phyloP scores from a whole-genome alignment of 495 filamentous ascomycete species.

The Lineolata rhizophorae region DNA sequence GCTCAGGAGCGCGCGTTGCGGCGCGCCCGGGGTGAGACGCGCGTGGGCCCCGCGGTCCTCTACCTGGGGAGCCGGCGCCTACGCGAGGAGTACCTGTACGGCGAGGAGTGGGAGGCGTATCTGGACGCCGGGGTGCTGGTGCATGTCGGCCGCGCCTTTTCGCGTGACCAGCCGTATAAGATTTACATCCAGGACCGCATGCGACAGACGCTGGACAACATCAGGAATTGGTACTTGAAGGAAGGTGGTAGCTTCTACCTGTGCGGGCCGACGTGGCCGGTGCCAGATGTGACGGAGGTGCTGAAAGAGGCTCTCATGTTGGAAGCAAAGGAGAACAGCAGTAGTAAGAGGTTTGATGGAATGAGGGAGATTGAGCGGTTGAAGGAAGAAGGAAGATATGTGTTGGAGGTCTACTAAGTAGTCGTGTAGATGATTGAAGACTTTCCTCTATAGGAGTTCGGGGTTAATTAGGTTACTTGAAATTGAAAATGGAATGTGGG shows the following conservation, averaged over 20 bases:
- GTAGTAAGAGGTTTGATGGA: constrained; percentile 63
- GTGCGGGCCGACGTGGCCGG: constrained; percentile 94
- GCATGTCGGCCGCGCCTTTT: constrained; percentile 82
- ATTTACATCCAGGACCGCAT: constrained; percentile 99
- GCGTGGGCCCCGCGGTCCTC: constrained; percentile 71
- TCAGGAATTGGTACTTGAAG: constrained; percentile 72
- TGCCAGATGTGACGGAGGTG: constrained; percentile 91
- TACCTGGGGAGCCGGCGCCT: constrained; percentile 96
- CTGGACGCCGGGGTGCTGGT: constrained; percentile 89
- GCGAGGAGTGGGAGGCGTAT: constrained; percentile 98
- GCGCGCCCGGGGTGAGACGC: constrained; percentile 73
- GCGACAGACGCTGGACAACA: constrained; percentile 68
- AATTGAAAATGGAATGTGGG: too few species aligned
- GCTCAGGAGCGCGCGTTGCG: constrained; percentile 96
- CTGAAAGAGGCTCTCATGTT: constrained; percentile 73
- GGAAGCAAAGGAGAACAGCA: constrained; percentile 21
- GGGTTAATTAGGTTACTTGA: too few species aligned
- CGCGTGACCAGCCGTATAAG: constrained; percentile 90
- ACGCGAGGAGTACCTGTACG: constrained; percentile 95
- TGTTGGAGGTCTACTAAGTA: constrained; percentile 78
- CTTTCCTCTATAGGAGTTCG: too few species aligned
- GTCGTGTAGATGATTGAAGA: neutral
- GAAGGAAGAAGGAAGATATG: constrained; percentile 86
- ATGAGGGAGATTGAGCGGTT: constrained; percentile 85
- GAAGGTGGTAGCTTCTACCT: constrained; percentile 88